These are phyloP conservation scores for Ophiostoma himal-ulmi DNA, from an alignment of 2,329 filamentous ascomycete genomes.

Conservation along the genomic window DNA sequence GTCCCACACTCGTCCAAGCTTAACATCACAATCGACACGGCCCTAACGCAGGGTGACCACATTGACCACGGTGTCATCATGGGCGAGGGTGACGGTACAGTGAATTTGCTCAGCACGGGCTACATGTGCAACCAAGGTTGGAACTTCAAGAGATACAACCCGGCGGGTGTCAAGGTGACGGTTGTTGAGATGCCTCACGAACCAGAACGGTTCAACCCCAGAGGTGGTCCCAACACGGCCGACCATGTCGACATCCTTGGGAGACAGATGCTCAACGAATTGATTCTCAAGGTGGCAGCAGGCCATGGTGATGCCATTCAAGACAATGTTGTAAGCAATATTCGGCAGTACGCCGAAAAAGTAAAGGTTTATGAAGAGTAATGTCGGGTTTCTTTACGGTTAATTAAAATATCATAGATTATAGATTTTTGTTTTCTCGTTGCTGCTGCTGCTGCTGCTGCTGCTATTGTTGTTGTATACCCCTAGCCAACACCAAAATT, in stretches of 20 bases:
- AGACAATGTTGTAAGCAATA: slow-evolving; percentile 73
- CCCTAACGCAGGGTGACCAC: slow-evolving; percentile 47
- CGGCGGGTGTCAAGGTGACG: slow-evolving; percentile 71
- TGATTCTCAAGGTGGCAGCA: slow-evolving; percentile 79
- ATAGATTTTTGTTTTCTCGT: background rate
- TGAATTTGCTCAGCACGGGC: slow-evolving; percentile 82
- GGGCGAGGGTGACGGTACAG: slow-evolving; percentile 93
- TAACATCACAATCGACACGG: slow-evolving; percentile 69
- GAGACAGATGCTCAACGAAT: slow-evolving; percentile 79
- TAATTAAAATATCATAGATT: background rate
- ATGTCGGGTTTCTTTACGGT: background rate
- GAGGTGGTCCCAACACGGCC: slow-evolving; percentile 64
- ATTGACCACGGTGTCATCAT: slow-evolving; percentile 88
- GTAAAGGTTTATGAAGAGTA: slow-evolving; percentile 73
- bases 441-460: background rate
- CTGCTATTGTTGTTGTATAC: background rate
- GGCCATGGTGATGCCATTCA: slow-evolving; percentile 75
- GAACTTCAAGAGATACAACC: slow-evolving; percentile 91
- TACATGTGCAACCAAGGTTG: slow-evolving; percentile 98
- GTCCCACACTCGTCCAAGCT: slow-evolving; percentile 49
- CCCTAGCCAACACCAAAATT: background rate
- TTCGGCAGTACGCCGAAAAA: slow-evolving; percentile 72
- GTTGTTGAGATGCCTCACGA: slow-evolving; percentile 96
- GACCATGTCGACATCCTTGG: slow-evolving; percentile 97
- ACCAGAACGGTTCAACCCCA: slow-evolving; percentile 82